Conservation (phyloP, 495 filamentous ascomycete genomes). For the Xeromyces bisporus region DNA sequence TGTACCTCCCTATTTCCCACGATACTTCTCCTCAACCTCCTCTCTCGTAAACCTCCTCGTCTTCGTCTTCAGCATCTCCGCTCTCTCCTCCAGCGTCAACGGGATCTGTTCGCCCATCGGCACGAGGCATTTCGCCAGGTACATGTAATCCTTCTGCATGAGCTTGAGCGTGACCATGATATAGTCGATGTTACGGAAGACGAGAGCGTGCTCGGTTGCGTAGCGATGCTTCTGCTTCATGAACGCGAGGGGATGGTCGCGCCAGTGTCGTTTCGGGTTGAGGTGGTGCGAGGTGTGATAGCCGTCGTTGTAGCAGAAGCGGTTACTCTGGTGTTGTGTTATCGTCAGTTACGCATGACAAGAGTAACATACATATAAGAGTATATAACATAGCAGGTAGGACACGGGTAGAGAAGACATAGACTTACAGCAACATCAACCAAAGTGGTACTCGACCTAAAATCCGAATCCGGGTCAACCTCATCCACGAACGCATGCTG, state of each 20-base stretch:
- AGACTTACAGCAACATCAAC: conserved; percentile 51
- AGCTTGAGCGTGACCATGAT: conserved; percentile 47
- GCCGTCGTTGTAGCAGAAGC: conserved; percentile 61
- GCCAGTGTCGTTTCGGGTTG: conserved; percentile 57
- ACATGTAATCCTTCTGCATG: conserved; percentile 42
- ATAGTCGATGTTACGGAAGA: conserved; percentile 58
- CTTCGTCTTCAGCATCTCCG: conserved; percentile 43
- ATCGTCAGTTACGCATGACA: no score
- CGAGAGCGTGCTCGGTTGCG: conserved; percentile 39
- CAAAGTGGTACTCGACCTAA: conserved; percentile 51
- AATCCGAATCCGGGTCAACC: conserved; percentile 49
- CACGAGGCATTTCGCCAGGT: conserved; percentile 46
- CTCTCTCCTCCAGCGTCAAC: conserved; percentile 41
- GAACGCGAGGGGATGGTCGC: conserved; percentile 51
- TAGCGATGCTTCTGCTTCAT: conserved; percentile 46
- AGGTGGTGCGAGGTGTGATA: conserved; percentile 67
- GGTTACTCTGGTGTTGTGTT: conserved; percentile 37
- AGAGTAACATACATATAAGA: not conserved
- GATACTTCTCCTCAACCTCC: conserved; percentile 25
- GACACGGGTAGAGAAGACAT: conserved; percentile 12
- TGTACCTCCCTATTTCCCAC: not conserved
- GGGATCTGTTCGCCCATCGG: conserved; percentile 50
- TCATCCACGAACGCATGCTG: conserved; percentile 62
- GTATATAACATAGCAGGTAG: not conserved
- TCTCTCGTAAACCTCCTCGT: conserved; percentile 42